Percentiles rank a stretch among this genome's conserved stretches.
Evolutionary conservation across 2,329 filamentous ascomycete species (phyloP).

Genomic region (Aschersonia sp.): DNA sequence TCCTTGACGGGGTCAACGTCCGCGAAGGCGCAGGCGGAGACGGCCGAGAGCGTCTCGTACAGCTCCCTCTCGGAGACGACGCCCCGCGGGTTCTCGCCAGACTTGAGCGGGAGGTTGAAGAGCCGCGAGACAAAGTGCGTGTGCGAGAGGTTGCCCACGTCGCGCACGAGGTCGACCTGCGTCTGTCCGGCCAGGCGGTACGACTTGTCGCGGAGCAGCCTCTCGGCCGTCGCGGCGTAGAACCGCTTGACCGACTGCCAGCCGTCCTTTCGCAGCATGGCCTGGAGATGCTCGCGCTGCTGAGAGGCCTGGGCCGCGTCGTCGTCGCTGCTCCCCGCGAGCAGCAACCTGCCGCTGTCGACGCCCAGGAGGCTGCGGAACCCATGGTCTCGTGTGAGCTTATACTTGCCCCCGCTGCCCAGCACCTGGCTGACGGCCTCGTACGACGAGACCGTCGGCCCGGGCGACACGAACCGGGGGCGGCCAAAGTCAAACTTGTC

Average conservation of each 20-base stretch:
- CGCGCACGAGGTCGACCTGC: constrained; percentile 57
- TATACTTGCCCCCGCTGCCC: constrained; percentile 45
- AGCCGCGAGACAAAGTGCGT: constrained; percentile 47
- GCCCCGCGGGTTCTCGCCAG: constrained; percentile 42
- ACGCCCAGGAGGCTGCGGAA: constrained; percentile 47
- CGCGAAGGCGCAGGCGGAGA: constrained; percentile 53
- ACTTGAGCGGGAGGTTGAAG: constrained; percentile 56
- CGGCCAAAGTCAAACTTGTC: constrained; percentile 56
- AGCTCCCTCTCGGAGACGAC: constrained; percentile 39
- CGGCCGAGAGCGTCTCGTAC: constrained; percentile 47
- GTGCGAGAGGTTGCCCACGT: constrained; percentile 54
- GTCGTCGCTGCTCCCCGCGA: constrained; percentile 33
- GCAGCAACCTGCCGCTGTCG: constrained; percentile 34
- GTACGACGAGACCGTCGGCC: constrained; percentile 45
- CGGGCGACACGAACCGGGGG: constrained; percentile 34
- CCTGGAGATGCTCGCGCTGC: constrained; percentile 37
- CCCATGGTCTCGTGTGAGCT: constrained; percentile 47
- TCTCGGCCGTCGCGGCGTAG: constrained; percentile 46
- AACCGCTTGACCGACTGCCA: constrained; percentile 55
- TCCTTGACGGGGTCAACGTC: constrained; percentile 52
- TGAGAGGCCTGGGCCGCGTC: constrained; percentile 18
- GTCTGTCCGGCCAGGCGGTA: constrained; percentile 39
- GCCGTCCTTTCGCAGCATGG: constrained; percentile 44
- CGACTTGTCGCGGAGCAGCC: constrained; percentile 49
- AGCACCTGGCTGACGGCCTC: constrained; percentile 47